These are phyloP conservation scores for Earliella scabrosa DNA, from an alignment of 1,284 basidiomycete genomes.

Conservation along the genomic window DNA sequence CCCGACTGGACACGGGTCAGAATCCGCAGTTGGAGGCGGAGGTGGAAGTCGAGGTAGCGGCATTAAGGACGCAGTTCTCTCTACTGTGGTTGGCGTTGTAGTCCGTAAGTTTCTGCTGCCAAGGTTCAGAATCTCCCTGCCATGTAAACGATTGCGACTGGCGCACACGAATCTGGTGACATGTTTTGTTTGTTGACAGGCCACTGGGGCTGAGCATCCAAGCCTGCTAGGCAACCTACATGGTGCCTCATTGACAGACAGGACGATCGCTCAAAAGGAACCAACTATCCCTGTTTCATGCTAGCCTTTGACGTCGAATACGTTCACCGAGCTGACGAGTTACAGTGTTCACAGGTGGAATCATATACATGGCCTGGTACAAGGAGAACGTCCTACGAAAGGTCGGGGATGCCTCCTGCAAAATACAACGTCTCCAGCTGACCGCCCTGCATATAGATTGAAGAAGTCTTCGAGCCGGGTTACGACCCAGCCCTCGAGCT, in stretches of 20 bases:
- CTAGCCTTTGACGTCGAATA: too few species aligned
- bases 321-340: too few species aligned
- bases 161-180: too few species aligned
- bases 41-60: slow-evolving; percentile 19
- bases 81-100: slow-evolving; percentile 21
- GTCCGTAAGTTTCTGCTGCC: slow-evolving; percentile 10
- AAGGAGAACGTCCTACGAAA: slow-evolving; percentile 79
- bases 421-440: background rate
- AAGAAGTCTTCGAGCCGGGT: slow-evolving; percentile 64
- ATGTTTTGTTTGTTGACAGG: too few species aligned
- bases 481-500: slow-evolving; percentile 84
- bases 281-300: too few species aligned
- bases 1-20: slow-evolving; percentile 17
- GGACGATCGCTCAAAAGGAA: too few species aligned
- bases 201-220: too few species aligned
- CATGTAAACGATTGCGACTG: too few species aligned
- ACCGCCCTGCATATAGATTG: slow-evolving; percentile 47
- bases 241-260: too few species aligned
- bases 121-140: background rate
- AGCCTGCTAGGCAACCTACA: too few species aligned
- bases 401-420: slow-evolving; percentile 44
- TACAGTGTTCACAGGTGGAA: slow-evolving; percentile 70
- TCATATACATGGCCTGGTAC: slow-evolving; percentile 78
- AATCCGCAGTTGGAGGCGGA: slow-evolving; percentile 17
- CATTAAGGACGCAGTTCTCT: slow-evolving; percentile 19